These are phyloP conservation scores for Malassezia psittaci DNA, from an alignment of 1,284 basidiomycete species.

Conservation along the genomic window DNA sequence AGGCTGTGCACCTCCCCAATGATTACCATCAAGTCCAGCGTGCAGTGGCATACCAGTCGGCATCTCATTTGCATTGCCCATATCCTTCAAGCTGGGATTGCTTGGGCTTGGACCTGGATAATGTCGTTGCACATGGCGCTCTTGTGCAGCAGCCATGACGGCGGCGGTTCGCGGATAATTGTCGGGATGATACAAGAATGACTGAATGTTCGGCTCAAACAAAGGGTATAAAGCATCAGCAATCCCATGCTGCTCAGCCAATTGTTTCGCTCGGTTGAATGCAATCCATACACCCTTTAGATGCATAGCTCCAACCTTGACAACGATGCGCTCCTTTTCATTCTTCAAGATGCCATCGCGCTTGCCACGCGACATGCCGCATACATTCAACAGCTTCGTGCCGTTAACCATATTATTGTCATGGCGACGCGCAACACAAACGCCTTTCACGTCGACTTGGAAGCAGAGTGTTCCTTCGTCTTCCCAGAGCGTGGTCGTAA, in stretches of 20 bases:
- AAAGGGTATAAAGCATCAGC: slow-evolving; percentile 44
- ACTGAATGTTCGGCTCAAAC: slow-evolving; percentile 47
- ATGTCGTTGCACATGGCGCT: slow-evolving; percentile 38
- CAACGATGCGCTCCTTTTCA: slow-evolving; percentile 47
- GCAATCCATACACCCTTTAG: slow-evolving; percentile 48
- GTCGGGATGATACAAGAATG: slow-evolving; percentile 47
- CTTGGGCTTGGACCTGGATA: slow-evolving; percentile 1
- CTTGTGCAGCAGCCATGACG: slow-evolving; percentile 45
- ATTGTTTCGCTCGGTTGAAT: slow-evolving; percentile 42
- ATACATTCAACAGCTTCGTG: slow-evolving; percentile 47
- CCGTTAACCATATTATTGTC: slow-evolving; percentile 49
- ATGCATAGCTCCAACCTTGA: slow-evolving; percentile 47
- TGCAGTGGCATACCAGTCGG: slow-evolving; percentile 5
- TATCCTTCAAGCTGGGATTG: slow-evolving; percentile 6
- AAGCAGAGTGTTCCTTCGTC: slow-evolving; percentile 47
- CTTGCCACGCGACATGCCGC: slow-evolving; percentile 47
- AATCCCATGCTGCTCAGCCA: slow-evolving; percentile 46
- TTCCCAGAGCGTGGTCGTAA: slow-evolving; percentile 47
- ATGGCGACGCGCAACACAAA: slow-evolving; percentile 45
- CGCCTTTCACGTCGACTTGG: slow-evolving; percentile 45
- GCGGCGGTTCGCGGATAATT: slow-evolving; percentile 45
- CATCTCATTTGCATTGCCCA: slow-evolving; percentile 3
- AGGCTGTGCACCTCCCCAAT: slow-evolving; percentile 5
- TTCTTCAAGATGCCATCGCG: slow-evolving; percentile 47
- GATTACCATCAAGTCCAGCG: neutral